These are phyloP conservation scores for Colletotrichum graminicola DNA, from an alignment of 2,329 filamentous ascomycete genomes.

Conservation along the genomic window DNA sequence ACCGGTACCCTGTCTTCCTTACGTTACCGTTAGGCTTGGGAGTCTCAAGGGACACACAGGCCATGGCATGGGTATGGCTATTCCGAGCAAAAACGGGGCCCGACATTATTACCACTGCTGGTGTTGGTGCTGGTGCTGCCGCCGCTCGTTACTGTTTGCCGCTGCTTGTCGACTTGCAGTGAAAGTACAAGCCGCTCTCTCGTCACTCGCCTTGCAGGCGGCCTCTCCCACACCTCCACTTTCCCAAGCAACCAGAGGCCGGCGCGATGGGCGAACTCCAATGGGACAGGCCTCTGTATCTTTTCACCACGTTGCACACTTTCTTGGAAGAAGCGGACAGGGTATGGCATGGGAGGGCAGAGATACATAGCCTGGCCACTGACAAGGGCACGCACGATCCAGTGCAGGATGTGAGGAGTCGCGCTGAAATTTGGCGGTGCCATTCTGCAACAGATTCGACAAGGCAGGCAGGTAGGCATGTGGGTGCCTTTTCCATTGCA, in stretches of 20 bases:
- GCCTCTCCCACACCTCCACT: background rate
- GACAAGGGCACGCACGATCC: slow-evolving; percentile 5
- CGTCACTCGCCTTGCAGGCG: background rate
- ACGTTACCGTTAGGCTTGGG: slow-evolving; percentile 19
- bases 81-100: slow-evolving; percentile 31
- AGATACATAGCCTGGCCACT: slow-evolving; percentile 3
- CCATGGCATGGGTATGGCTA: slow-evolving; percentile 29
- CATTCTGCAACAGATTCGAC: slow-evolving; percentile 8
- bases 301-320: background rate
- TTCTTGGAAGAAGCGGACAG: slow-evolving; percentile 21
- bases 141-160: background rate
- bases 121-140: no score
- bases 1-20: background rate
- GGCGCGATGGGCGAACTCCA: background rate
- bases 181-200: background rate
- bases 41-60: slow-evolving; percentile 24
- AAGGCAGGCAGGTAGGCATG: slow-evolving; percentile 14
- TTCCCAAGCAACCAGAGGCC: background rate
- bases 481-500: slow-evolving; percentile 35
- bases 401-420: slow-evolving; percentile 23
- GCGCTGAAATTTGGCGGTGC: slow-evolving; percentile 5
- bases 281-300: background rate
- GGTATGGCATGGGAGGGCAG: slow-evolving; percentile 2
- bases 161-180: slow-evolving; percentile 9
- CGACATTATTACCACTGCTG: background rate